phyloP scores from a whole-genome alignment of 257 asterid genomes.

The Solanum microdontum region DNA sequence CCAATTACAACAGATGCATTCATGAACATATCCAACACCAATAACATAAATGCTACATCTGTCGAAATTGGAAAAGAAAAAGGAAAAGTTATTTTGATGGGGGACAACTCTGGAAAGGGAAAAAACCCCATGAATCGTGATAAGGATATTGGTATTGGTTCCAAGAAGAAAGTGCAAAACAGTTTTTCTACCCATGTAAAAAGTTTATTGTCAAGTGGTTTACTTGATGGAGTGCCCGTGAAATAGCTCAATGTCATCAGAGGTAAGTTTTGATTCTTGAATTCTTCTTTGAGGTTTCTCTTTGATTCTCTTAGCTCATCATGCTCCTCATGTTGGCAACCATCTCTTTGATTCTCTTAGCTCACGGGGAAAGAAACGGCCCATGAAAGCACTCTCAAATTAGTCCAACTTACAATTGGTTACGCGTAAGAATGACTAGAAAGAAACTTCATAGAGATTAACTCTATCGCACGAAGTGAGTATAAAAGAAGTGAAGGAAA shows the following conservation, averaged over 20 bases:
- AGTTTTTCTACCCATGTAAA: conserved; percentile 71
- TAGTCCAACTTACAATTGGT: no score
- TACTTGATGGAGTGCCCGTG: conserved; percentile 83
- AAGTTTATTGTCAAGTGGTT: conserved; percentile 65
- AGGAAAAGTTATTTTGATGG: background rate
- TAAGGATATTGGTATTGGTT: background rate
- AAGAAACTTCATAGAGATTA: no score
- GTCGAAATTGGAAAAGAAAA: background rate
- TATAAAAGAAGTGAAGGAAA: no score
- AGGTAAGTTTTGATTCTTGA: conserved; percentile 31
- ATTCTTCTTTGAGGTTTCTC: background rate
- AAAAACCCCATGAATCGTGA: background rate
- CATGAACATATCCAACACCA: background rate
- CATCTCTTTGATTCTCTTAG: no score
- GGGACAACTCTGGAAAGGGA: background rate
- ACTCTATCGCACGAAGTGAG: no score
- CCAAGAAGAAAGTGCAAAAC: background rate
- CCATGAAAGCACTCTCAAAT: no score
- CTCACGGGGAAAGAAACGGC: no score
- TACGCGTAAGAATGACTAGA: no score
- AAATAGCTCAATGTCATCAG: conserved; percentile 84
- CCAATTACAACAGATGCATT: background rate
- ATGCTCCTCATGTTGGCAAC: no score
- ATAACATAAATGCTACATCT: background rate
- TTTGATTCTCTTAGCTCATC: no score